A percentile compares a stretch with the other conserved stretches of the same genome.
phyloP scores from a whole-genome alignment of 139 green algal species.

The Tetraselmis striata region DNA sequence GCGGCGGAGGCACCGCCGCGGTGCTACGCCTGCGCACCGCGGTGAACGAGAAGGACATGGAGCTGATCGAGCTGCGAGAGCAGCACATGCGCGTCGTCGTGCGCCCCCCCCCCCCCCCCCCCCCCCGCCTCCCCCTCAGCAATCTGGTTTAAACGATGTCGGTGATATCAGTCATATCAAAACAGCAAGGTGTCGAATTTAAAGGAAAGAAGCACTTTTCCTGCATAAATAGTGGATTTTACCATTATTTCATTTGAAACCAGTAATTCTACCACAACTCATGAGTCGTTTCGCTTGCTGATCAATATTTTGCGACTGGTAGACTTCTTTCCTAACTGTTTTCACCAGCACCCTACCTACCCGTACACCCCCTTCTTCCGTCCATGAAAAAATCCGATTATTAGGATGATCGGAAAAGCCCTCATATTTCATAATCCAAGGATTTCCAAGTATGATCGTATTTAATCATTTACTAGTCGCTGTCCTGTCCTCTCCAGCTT shows the following conservation, averaged over 20 bases:
- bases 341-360: too few relatives aligned
- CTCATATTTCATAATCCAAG: too few relatives aligned
- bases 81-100: constrained; percentile 61
- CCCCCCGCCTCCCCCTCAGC: too few relatives aligned
- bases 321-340: too few relatives aligned
- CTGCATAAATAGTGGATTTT: not conserved
- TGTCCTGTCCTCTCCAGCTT: too few relatives aligned
- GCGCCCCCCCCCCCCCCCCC: not conserved
- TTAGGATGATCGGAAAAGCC: too few relatives aligned
- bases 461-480: too few relatives aligned
- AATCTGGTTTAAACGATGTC: too few relatives aligned
- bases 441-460: too few relatives aligned
- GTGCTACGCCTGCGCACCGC: constrained; percentile 30
- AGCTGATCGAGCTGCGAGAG: constrained; percentile 58
- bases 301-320: too few relatives aligned
- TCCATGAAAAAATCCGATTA: too few relatives aligned
- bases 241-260: not conserved
- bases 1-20: not conserved
- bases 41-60: constrained; percentile 57
- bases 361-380: too few relatives aligned
- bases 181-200: not conserved
- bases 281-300: not conserved
- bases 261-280: not conserved
- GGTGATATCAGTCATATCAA: not conserved
- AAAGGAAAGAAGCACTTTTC: not conserved